Evolutionary conservation across 139 green algal species (phyloP).

Genomic region (Chlorokybus atmophyticus): DNA sequence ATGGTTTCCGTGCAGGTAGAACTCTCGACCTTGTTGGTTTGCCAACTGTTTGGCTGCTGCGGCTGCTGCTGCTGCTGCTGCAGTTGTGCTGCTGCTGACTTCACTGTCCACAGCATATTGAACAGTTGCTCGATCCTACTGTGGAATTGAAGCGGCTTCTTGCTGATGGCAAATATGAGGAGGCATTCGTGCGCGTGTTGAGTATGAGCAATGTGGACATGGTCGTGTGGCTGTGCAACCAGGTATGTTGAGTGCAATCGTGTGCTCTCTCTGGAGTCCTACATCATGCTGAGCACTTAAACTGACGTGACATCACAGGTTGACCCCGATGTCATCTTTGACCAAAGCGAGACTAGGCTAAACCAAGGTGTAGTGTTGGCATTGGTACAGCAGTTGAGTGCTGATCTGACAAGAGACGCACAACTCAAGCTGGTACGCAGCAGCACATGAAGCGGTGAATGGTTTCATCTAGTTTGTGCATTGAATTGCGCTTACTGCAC

Average conservation of each 20-base stretch:
- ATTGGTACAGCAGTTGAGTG: constrained; percentile 60
- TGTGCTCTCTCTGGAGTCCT: not conserved
- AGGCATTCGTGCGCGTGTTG: constrained; percentile 26
- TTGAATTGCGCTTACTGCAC: no score
- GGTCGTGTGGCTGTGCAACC: constrained; percentile 61
- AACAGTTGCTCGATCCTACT: constrained; percentile 30
- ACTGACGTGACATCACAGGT: no score
- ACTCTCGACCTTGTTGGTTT: not conserved
- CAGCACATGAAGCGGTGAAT: no score
- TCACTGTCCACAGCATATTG: constrained; percentile 31
- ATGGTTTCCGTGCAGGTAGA: no score
- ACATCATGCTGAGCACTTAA: not conserved
- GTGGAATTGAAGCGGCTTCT: constrained; percentile 26
- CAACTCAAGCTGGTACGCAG: constrained; percentile 40
- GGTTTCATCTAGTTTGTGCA: no score
- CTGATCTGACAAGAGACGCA: constrained; percentile 34
- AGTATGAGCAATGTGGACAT: constrained; percentile 31
- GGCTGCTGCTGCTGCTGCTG: not conserved
- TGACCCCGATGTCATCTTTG: constrained; percentile 9
- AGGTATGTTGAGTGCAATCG: constrained; percentile 18
- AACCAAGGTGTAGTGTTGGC: constrained; percentile 57
- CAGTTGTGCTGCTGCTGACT: not conserved
- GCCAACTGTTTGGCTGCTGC: not conserved
- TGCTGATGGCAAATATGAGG: constrained; percentile 28
- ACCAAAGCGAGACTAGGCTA: constrained; percentile 9